These are phyloP conservation scores for Meira nashicola DNA, from an alignment of 1,284 basidiomycete genomes.

Conservation along the genomic window DNA sequence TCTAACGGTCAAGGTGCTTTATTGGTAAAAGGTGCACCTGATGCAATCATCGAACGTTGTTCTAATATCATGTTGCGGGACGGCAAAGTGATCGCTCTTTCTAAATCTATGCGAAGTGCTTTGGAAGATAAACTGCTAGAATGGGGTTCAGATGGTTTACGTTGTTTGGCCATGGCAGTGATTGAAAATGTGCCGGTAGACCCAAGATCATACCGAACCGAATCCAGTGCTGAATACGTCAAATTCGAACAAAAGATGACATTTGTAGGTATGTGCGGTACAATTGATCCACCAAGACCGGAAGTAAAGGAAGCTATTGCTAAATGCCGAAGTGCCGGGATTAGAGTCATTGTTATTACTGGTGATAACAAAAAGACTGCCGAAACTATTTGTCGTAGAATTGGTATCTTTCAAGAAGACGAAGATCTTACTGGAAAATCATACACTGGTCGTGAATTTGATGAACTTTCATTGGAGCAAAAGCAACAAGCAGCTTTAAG, in stretches of 20 bases:
- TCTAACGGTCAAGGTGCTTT: slow-evolving; percentile 59
- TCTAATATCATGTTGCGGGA: slow-evolving; percentile 55
- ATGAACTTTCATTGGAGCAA: slow-evolving; percentile 71
- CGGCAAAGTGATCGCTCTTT: background rate
- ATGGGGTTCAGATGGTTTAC: slow-evolving; percentile 77
- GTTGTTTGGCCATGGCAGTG: slow-evolving; percentile 86
- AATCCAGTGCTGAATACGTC: slow-evolving; percentile 67
- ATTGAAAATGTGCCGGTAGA: slow-evolving; percentile 65
- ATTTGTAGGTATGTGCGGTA: slow-evolving; percentile 91
- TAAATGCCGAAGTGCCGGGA: slow-evolving; percentile 86
- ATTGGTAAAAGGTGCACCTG: slow-evolving; percentile 90
- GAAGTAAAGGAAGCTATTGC: slow-evolving; percentile 83
- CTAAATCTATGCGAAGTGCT: slow-evolving; percentile 47
- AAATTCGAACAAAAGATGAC: slow-evolving; percentile 75
- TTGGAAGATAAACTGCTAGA: slow-evolving; percentile 60
- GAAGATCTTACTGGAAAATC: slow-evolving; percentile 69
- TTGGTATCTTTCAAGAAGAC: slow-evolving; percentile 82
- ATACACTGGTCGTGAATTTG: slow-evolving; percentile 88
- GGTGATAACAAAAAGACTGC: slow-evolving; percentile 98
- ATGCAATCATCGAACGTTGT: slow-evolving; percentile 86
- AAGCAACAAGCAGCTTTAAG: slow-evolving; percentile 78
- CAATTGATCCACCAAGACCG: slow-evolving; percentile 95
- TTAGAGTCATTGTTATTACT: slow-evolving; percentile 93
- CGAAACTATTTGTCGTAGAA: slow-evolving; percentile 91
- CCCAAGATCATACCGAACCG: slow-evolving; percentile 58